Base-by-base conservation (phyloP, 768 basidiomycete genomes). In the Fomitopsis pulvina region DNA sequence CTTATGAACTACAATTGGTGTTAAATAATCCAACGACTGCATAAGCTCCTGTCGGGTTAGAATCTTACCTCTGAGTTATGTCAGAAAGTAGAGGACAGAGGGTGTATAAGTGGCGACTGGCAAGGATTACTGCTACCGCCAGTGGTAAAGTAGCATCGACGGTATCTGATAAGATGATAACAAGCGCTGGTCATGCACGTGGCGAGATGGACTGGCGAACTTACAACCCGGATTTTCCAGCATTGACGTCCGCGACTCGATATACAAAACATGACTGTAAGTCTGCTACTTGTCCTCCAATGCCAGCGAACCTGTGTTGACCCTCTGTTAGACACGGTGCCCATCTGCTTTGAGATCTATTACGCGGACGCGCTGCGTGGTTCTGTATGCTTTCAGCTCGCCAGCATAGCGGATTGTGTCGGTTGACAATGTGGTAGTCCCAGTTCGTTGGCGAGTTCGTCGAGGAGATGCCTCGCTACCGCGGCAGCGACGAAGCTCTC, bases 401-500 rank as follows among this genome's bases (percentile, higher is more conserved):
- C 21, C 41, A 42, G 34, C 34, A 25, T 26, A 43, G 43, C 24
- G 20, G 27, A 24, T 39, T 30, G 39, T 34, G 28, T 45, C 28
- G 18, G n/a, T 29, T 21, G 27, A 27, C 21, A 12, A 9, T 10
- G 30, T 29, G 40, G 3, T 41, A 63, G 62, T 25, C 45, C 60
- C 14, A 51, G 55, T 27, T 46, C 54, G 16, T 53, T 58, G 25
- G 59, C 62, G 45, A 56, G 57, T 40, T 49, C 60, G 30, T 70
- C 74, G 59, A 73, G 84, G 28, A n/a, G 34, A 73, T 79, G 74
- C 67, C 66, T 85, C 45, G 74, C 80, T 24, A 78, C 83, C 9
- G 55, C 79, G 14, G 72, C 71, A 41, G 56, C 75, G 8, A 56
- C 78, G 0, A 61, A 77, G 22, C 41, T 56, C 14, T 65, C 71